A percentile compares a stretch with the other conserved stretches of the same genome.
Conservation (phyloP, 257 asterid genomes). For the Prunella vulgaris region DNA sequence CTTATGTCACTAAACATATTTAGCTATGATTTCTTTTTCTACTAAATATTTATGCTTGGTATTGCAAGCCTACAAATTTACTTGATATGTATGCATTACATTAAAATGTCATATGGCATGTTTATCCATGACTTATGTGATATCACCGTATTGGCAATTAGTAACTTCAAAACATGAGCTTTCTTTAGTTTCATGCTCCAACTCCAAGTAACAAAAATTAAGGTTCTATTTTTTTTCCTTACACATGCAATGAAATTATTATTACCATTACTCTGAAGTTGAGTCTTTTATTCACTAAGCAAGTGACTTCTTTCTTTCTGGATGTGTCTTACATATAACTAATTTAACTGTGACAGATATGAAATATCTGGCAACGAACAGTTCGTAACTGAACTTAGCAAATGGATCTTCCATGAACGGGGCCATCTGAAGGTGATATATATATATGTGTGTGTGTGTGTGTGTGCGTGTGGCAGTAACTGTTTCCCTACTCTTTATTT, state of each 20-base stretch:
- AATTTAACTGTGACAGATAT: slow-evolving; percentile 45
- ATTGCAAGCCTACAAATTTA: neutral
- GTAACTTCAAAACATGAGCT: neutral
- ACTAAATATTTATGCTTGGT: neutral
- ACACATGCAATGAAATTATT: neutral
- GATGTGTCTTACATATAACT: slow-evolving; percentile 20
- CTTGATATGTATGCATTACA: neutral
- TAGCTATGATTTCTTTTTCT: neutral
- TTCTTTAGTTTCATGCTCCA: neutral
- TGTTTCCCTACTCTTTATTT: neutral
- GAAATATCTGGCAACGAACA: slow-evolving; percentile 79
- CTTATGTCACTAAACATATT: neutral
- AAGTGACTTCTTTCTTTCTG: slow-evolving; percentile 8
- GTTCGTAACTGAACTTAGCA: slow-evolving; percentile 67
- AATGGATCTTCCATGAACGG: slow-evolving; percentile 90
- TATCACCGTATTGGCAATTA: neutral
- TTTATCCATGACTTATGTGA: neutral
- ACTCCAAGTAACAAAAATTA: neutral
- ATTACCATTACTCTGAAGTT: neutral
- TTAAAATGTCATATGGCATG: neutral
- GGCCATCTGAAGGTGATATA: slow-evolving; percentile 75
- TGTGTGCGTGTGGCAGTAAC: neutral
- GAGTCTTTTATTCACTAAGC: neutral
- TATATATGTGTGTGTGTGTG: too few relatives aligned
- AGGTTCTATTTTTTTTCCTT: neutral